Percentiles rank a stretch among this genome's conserved stretches.
phyloP scores from a whole-genome alignment of 2,329 filamentous ascomycete species.

The Claviceps cyperi region DNA sequence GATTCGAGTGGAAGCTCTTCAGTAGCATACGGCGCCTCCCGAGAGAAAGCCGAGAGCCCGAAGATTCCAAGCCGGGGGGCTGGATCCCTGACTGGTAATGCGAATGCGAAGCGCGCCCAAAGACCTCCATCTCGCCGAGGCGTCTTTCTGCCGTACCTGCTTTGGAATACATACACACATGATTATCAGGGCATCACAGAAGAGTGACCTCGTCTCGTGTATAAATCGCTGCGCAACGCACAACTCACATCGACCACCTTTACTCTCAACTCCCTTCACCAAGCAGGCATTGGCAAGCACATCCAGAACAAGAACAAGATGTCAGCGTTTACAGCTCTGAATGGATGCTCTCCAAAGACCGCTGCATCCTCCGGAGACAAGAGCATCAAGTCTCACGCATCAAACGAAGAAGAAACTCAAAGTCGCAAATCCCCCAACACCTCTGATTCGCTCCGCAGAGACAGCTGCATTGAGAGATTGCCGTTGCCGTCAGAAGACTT shows the following conservation, averaged over 20 bases:
- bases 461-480: constrained; percentile 29
- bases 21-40: not conserved
- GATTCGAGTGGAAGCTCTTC: not conserved
- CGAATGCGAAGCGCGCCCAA: not conserved
- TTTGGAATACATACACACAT: not conserved
- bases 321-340: constrained; percentile 39
- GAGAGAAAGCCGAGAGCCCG: not conserved
- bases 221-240: not conserved
- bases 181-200: not conserved
- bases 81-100: constrained; percentile 3
- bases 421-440: constrained; percentile 13
- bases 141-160: not conserved
- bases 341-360: constrained; percentile 32
- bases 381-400: constrained; percentile 11
- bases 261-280: not conserved
- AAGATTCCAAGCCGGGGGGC: constrained; percentile 1
- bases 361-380: constrained; percentile 20
- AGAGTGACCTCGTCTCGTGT: not conserved
- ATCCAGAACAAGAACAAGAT: constrained; percentile 15
- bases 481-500: constrained; percentile 26
- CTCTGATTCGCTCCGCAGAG: constrained; percentile 18
- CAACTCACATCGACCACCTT: not conserved
- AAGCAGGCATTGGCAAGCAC: not conserved
- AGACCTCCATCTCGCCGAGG: constrained; percentile 8
- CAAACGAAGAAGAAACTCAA: too few relatives aligned